Evolutionary conservation across 2,329 filamentous ascomycete species (phyloP), one percentile per base, ranked within the genome.

Genomic region (Fusarium armeniacum): DNA sequence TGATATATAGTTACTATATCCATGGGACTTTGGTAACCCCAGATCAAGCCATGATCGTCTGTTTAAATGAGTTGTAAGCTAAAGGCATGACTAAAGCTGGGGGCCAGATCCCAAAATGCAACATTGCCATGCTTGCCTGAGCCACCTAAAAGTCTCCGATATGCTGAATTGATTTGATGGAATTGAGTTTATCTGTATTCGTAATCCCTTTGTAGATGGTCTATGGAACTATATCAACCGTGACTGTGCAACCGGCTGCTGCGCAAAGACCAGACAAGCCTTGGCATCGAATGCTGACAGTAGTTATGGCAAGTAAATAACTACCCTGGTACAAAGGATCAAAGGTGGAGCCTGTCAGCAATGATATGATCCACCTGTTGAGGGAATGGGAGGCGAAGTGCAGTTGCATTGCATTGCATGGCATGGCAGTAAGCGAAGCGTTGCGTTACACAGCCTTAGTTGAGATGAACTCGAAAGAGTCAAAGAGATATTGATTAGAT

Each of bases 381-480:
- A 24, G 62, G 62, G 47, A 55, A 58, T 35, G 45, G 50, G 55
- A 70, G 64, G 64, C 58, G 53, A 68, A 52, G 64, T 64, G 60
- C 59, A 67, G 57, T 7, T 13, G 26, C 24, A 35, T 55, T 47
- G 43, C 35, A 32, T 40, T 41, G 35, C 49, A 30, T 30, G 10
- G 8, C 33, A 32, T 40, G 36, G 45, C 18, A 30, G 49, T 22
- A 22, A 47, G 49, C 26, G 36, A 24, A 51, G 33, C 35, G 62
- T 67, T 38, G 33, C 35, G 62, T 67, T 38, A 36, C 64, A 67
- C 64, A 40, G 50, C 56, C 64, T 22, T 61, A 28, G 32, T 26
- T 61, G 22, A n/a, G 20, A 59, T 40, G 47, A 38, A 32, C 43
- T 53, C n/a, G 22, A 20, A 20, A 22, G n/a, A 40, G 36, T 41